phyloP scores from a whole-genome alignment of 108 stramenopile genomes.

The Asterionellopsis glacialis region DNA sequence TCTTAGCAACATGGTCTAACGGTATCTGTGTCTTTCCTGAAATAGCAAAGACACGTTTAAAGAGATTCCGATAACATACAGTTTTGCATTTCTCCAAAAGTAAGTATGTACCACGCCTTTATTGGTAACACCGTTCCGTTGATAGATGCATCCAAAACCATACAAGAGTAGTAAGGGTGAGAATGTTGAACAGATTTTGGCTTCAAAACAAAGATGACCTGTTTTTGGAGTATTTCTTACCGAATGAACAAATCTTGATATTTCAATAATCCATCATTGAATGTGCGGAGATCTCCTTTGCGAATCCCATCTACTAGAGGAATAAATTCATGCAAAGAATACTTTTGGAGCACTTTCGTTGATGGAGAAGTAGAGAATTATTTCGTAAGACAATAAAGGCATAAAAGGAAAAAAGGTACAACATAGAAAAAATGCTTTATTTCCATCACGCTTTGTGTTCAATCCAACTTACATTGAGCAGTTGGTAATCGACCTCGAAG shows the following conservation, averaged over 20 bases:
- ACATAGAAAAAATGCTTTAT: background rate
- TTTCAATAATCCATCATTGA: slow-evolving; percentile 68
- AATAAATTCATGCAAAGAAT: slow-evolving; percentile 73
- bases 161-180: background rate
- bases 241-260: slow-evolving; percentile 83
- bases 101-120: slow-evolving; percentile 85
- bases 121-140: slow-evolving; percentile 4
- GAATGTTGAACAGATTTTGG: background rate
- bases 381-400: slow-evolving; percentile 7
- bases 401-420: slow-evolving; percentile 3
- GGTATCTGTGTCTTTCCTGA: slow-evolving; percentile 68
- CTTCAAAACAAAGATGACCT: background rate
- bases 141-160: slow-evolving; percentile 3
- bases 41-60: slow-evolving; percentile 80
- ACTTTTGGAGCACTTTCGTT: slow-evolving; percentile 72
- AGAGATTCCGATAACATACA: slow-evolving; percentile 92
- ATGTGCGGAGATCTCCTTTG: slow-evolving; percentile 87
- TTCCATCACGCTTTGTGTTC: too few relatives aligned
- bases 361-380: background rate
- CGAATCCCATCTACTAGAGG: slow-evolving; percentile 70
- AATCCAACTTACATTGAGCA: slow-evolving; percentile 50
- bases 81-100: slow-evolving; percentile 92
- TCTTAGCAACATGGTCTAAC: slow-evolving; percentile 52
- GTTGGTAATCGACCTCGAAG: slow-evolving; percentile 82
- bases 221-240: slow-evolving; percentile 10